These are phyloP conservation scores for Fusarium sp. DNA, from an alignment of 2,329 filamentous ascomycete genomes.

Conservation along the genomic window DNA sequence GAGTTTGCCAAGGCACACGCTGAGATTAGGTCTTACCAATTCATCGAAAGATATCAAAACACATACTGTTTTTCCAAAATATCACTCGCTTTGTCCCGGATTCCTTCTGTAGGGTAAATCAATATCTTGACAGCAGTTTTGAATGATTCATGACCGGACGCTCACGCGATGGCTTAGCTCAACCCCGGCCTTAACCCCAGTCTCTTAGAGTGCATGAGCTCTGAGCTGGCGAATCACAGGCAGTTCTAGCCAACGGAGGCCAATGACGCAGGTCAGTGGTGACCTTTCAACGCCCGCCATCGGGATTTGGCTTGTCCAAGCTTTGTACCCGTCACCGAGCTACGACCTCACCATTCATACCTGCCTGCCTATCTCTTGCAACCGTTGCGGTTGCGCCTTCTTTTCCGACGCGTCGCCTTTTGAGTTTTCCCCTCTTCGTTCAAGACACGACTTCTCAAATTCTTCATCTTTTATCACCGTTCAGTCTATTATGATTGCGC, in stretches of 20 bases:
- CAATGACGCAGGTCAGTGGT: constrained; percentile 46
- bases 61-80: too few species aligned
- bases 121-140: not conserved
- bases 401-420: constrained; percentile 28
- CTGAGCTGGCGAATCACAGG: constrained; percentile 36
- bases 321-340: constrained; percentile 40
- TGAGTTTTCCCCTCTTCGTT: constrained; percentile 27
- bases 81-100: too few species aligned
- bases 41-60: too few species aligned
- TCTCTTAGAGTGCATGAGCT: constrained; percentile 23
- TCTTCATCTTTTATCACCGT: constrained; percentile 13
- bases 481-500: constrained; percentile 38
- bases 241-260: constrained; percentile 4
- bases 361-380: constrained; percentile 25
- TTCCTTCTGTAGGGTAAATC: constrained; percentile 15
- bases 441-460: constrained; percentile 1
- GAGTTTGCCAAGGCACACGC: too few species aligned
- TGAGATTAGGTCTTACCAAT: too few species aligned
- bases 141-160: constrained; percentile 40
- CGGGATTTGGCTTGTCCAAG: constrained; percentile 18
- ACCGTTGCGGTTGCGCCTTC: constrained; percentile 32
- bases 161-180: constrained; percentile 29
- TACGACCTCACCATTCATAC: constrained; percentile 39
- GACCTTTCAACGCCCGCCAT: constrained; percentile 35
- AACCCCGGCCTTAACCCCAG: constrained; percentile 29